phyloP scores from a whole-genome alignment of 2,329 filamentous ascomycete species.

The Ophiostoma fasciatum region DNA sequence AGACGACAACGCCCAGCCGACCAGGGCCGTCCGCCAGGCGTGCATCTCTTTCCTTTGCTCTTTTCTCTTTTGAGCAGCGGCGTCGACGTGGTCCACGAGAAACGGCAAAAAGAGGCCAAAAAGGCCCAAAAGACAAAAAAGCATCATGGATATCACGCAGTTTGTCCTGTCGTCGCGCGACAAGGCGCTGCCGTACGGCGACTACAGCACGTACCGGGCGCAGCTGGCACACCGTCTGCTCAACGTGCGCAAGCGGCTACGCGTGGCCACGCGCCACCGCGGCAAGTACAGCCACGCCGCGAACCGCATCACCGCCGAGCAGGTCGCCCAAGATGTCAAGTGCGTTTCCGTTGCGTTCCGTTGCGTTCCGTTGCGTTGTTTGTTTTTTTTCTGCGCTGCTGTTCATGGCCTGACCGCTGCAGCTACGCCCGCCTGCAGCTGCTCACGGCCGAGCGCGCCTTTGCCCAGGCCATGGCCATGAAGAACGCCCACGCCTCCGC shows the following conservation, averaged over 20 bases:
- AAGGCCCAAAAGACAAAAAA: background rate
- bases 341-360: too few species aligned
- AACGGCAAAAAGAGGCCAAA: background rate
- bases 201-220: constrained; percentile 72
- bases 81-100: too few species aligned
- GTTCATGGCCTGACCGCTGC: constrained; percentile 3
- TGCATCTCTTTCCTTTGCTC: too few species aligned
- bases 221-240: constrained; percentile 70
- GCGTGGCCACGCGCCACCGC: constrained; percentile 68
- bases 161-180: constrained; percentile 69
- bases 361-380: too few species aligned
- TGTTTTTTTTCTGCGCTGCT: background rate
- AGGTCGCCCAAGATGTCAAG: constrained; percentile 63
- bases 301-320: constrained; percentile 53
- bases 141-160: constrained; percentile 66
- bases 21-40: too few species aligned
- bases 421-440: constrained; percentile 70
- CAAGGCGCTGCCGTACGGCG: constrained; percentile 71
- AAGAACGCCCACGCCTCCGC: constrained; percentile 71
- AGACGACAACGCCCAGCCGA: too few species aligned
- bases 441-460: constrained; percentile 77
- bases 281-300: constrained; percentile 64
- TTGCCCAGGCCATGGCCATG: constrained; percentile 92
- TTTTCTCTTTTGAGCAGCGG: too few species aligned
- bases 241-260: constrained; percentile 72